These are phyloP conservation scores for Gossypium laxum DNA, from an alignment of 441 rosid genomes.

Conservation along the genomic window DNA sequence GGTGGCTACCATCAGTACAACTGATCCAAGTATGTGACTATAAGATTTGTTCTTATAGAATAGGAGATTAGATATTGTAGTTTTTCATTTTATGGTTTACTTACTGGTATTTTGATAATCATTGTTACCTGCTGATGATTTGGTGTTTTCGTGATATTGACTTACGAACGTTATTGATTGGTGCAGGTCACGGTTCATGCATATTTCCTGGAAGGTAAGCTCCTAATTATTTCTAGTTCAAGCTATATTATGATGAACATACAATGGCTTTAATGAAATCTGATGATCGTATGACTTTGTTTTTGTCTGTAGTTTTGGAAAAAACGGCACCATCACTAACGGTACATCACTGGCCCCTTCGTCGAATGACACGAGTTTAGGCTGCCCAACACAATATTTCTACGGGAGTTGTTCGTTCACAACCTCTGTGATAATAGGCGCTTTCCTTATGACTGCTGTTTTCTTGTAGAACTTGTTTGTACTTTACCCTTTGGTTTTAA, in stretches of 20 bases:
- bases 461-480: constrained; percentile 38
- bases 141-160: background rate
- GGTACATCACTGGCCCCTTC: constrained; percentile 67
- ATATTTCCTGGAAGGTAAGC: constrained; percentile 73
- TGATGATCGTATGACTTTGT: constrained; percentile 11
- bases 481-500: constrained; percentile 7
- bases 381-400: constrained; percentile 26
- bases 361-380: constrained; percentile 57
- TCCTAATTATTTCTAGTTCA: background rate
- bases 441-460: constrained; percentile 27
- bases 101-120: background rate
- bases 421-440: constrained; percentile 37
- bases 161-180: constrained; percentile 15
- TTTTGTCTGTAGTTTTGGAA: constrained; percentile 42
- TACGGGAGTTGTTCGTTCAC: constrained; percentile 26
- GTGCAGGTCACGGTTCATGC: constrained; percentile 66
- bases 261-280: background rate
- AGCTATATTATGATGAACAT: background rate
- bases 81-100: background rate
- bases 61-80: background rate
- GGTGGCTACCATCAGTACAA: constrained; percentile 67
- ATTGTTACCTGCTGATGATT: background rate
- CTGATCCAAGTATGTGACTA: constrained; percentile 66
- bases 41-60: background rate
- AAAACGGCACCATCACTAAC: constrained; percentile 57